Base-by-base conservation (phyloP, 2,329 filamentous ascomycete genomes). In the Xylariaceae sp. region DNA sequence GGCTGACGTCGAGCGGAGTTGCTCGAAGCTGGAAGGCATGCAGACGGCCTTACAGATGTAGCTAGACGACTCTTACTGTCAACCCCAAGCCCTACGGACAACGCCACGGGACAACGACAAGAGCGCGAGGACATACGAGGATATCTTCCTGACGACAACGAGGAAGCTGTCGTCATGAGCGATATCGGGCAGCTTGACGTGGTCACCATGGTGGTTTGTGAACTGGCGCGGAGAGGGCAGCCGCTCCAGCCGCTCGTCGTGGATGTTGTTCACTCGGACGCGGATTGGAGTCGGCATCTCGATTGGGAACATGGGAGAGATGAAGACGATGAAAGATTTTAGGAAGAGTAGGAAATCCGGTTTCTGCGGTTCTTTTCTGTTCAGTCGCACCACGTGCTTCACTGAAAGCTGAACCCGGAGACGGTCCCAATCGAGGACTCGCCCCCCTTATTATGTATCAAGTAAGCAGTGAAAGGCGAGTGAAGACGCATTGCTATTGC, bases 11-110 rank as follows among this genome's bases (percentile, higher is more conserved):
- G 85, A 88, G 52, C 87, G 80, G 7, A 91, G 77, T 72, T 90
- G 88, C 69, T 92, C 88, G 74, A 90, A 91, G 11, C 83, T 87
- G 69, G 83, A 83, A 13, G 88, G 87, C 51, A 86, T 75, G 55
- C 81, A 78, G 57, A 91, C 79, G 18, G 82, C 82, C 59, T 86
- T 82, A 59, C 80, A 77, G 62, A 89, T 81, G 70, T 83, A 88
- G 56, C 85, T 88, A 51, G 18, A 23, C 11, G 23, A 49, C 2
- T 15, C 17, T 30, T n/a, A 23, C 51, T 56, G 57, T 60, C 56
- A 64, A 53, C 34, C 4, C 23, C 23, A 30, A 30, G 4, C 23
- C 15, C 18, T 17, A 49, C 11, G 23, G 37, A 41, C 37, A 30
- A 2, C 10, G 6, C 11, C 34, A 44, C 49, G 13, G 9, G 6